Base-by-base conservation (phyloP, 164 flowering plant genomes). In the Magnolia kwangsiensis region DNA sequence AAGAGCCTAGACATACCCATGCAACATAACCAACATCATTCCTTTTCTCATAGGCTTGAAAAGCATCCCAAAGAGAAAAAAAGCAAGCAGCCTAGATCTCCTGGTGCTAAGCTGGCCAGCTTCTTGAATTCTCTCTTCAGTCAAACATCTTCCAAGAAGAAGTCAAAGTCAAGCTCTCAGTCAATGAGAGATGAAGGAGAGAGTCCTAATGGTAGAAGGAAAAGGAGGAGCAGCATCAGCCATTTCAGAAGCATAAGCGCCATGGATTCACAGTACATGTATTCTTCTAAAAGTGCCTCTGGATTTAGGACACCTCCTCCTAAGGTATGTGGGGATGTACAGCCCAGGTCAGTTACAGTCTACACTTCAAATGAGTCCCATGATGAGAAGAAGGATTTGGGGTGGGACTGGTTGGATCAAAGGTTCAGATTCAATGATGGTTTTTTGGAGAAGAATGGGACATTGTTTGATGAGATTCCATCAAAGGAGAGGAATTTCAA, bases 31-130 rank as follows among this genome's bases (percentile, higher is more conserved):
- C 31, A 81, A 21, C 37, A 79, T 71, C 79, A 81, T 37, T 69
- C 79, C 2, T 76, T 79, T 5, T 51, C 75, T 31, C 80, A 74
- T 58, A 80, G 69, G 63, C n/a, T 69, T 59, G 66, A 27, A 63
- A 72, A 68, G n/a, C 49, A 68, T 71, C 63, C 45, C 21, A 89
- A 86, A 70, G 87, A 85, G 72, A 88, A 86, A 82, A 85, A 82
- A 58, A 29, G 72, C 78, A 89, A 84, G 86, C 93, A 90, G 66
- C 98, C 98, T 0, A 89, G 91, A 83, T 95, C 98, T 20, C 98
- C 98, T 1, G 97, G 98, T 51, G 96, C 90, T 0, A 88, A 80
- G 27, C 50, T 78, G 51, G 73, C 80, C 69, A 78, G 68, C 73
- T 78, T 78, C 68, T 69, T 78, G 76, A 78, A 78, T 31, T 78